Base-by-base conservation (phyloP, 352 stramenopile genomes). In the Globisporangium mamillatum region DNA sequence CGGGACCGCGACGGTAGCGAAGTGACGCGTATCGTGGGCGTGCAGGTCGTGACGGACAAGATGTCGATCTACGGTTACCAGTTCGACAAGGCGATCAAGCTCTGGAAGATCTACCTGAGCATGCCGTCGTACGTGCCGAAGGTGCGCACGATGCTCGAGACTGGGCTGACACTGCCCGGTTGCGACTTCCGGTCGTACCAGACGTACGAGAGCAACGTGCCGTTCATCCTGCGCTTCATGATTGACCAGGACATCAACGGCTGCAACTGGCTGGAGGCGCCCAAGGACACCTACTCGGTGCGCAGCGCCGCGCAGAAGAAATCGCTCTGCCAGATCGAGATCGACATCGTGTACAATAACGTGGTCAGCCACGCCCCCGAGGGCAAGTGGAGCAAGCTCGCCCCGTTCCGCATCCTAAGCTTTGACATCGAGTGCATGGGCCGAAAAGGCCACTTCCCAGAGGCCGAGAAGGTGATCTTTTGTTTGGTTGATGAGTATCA, bases 351-450 rank as follows among this genome's bases (percentile, higher is more conserved):
- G n/a, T 99, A 98, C 82, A 94, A 98, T 68, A 97, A 98, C 71
- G 74, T 99, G 36, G 82, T 98, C 36, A 96, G 93, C 38, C 97
- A 98, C 70, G 85, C 88, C 54, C 89, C 93, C 0, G 89, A 97
- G 71, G 98, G 97, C 46, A 77, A 98, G 73, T 99, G 97, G 97
- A 94, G 90, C 60, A 98, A 98, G 52, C 86, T 99, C 50, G 98
- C 98, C 4, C 98, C 98, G 4, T 89, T 99, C 56, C 92, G 98
- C 50, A 97, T 99, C 72, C 79, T 99, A 44, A 99, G 93, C 59
- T 98, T 99, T 62, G 98, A 99, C 85, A 99, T 99, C 72, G 98
- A 99, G 81, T 99, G 98, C 77, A 96, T 98, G 84, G 98, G 97
- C 7, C 80, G 97, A n/a, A 99, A 99, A 67, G 98, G 95, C 5